Conservation (phyloP, 192 early-diverging fungal species). For the Gonapodya sp. region DNA sequence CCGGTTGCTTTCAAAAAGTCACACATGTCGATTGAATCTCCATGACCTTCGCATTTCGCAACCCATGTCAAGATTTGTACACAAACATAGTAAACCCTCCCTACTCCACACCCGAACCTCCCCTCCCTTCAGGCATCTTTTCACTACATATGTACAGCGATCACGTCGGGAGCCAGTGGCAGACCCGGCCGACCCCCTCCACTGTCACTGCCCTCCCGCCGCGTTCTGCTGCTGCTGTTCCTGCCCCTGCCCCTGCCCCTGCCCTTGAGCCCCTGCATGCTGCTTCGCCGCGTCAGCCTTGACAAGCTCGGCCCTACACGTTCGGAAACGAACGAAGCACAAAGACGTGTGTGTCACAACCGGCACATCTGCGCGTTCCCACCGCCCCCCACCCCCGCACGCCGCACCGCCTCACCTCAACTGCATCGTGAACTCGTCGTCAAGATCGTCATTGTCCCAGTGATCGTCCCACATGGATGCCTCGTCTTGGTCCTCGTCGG, state of each 20-base stretch:
- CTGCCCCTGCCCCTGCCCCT: background rate
- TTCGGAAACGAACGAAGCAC: background rate
- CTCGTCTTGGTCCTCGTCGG: conserved; percentile 66
- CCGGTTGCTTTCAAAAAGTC: no score
- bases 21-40: no score
- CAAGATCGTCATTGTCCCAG: conserved; percentile 86
- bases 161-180: no score
- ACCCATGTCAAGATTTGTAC: no score
- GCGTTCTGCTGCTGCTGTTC: background rate
- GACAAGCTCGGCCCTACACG: background rate
- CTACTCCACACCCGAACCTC: no score
- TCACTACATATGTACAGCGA: no score
- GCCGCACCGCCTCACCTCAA: no score
- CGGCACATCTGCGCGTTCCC: background rate
- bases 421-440: conserved; percentile 90
- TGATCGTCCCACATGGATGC: conserved; percentile 68
- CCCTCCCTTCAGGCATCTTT: no score
- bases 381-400: no score
- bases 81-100: no score
- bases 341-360: background rate
- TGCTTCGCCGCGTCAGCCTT: background rate
- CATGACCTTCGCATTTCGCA: no score
- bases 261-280: background rate
- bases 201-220: background rate
- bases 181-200: no score